These are phyloP conservation scores for Metarhizium humberi DNA, from an alignment of 2,329 filamentous ascomycete species.

Conservation along the genomic window DNA sequence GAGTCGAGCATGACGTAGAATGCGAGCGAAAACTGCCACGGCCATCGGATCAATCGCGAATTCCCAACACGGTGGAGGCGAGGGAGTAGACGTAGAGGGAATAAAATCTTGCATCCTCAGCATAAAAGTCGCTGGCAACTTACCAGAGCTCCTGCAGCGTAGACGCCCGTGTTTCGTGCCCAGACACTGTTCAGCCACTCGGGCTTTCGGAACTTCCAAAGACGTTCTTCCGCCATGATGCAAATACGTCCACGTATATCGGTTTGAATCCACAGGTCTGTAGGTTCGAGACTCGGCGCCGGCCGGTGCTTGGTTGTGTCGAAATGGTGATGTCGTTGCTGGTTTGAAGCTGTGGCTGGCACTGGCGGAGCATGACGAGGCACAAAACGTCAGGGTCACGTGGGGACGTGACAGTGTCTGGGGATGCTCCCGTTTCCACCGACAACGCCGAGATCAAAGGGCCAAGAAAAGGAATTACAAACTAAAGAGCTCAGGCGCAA, in stretches of 20 bases:
- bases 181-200: slow-evolving; percentile 58
- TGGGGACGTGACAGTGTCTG: not conserved
- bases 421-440: too few species aligned
- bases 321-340: slow-evolving; percentile 4
- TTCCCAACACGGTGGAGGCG: not conserved
- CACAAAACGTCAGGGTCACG: slow-evolving; percentile 5
- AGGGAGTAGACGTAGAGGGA: not conserved
- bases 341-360: slow-evolving; percentile 9
- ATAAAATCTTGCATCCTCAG: not conserved
- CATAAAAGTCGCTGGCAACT: slow-evolving; percentile 17
- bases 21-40: slow-evolving; percentile 51
- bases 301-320: slow-evolving; percentile 4
- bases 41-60: not conserved
- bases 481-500: too few species aligned
- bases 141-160: slow-evolving; percentile 53
- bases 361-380: slow-evolving; percentile 15
- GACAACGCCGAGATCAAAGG: too few species aligned
- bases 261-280: not conserved
- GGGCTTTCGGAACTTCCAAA: slow-evolving; percentile 58
- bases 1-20: slow-evolving; percentile 62
- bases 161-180: slow-evolving; percentile 55
- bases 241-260: too few species aligned
- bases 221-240: slow-evolving; percentile 53
- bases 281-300: slow-evolving; percentile 2
- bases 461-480: too few species aligned